phyloP scores from a whole-genome alignment of 176 grass and related monocot species.

The Guadua angustifolia region DNA sequence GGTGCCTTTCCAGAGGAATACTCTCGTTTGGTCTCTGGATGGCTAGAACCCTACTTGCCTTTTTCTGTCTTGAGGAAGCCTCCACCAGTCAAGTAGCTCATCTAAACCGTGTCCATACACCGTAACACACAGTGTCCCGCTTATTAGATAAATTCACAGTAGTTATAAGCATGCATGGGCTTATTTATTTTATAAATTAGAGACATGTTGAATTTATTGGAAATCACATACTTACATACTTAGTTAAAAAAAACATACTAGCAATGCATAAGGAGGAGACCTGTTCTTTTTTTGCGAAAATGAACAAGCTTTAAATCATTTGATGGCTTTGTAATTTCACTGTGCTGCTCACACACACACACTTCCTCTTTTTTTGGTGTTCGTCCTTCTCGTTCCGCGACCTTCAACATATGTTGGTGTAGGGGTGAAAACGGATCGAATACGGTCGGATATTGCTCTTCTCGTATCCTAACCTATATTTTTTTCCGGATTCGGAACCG shows the following conservation, averaged over 20 bases:
- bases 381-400: not conserved
- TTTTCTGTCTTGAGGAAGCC: not conserved
- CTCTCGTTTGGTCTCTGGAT: not conserved
- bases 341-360: too few species aligned
- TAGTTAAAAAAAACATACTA: too few species aligned
- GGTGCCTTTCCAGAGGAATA: not conserved
- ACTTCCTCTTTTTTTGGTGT: not conserved
- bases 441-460: too few species aligned
- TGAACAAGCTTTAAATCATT: not conserved
- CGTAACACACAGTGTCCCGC: not conserved
- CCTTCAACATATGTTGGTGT: not conserved
- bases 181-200: not conserved
- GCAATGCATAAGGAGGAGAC: not conserved
- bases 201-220: not conserved
- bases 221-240: not conserved
- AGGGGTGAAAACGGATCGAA: too few species aligned
- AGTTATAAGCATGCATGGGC: too few species aligned
- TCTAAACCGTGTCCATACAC: not conserved
- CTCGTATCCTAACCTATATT: too few species aligned
- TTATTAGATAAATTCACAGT: too few species aligned
- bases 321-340: not conserved
- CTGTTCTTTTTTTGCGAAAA: not conserved
- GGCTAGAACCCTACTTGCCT: not conserved
- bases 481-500: too few species aligned
- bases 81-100: not conserved